These are phyloP conservation scores for Sisymbrium altissimum DNA, from an alignment of 345 rosid species.

Conservation along the genomic window DNA sequence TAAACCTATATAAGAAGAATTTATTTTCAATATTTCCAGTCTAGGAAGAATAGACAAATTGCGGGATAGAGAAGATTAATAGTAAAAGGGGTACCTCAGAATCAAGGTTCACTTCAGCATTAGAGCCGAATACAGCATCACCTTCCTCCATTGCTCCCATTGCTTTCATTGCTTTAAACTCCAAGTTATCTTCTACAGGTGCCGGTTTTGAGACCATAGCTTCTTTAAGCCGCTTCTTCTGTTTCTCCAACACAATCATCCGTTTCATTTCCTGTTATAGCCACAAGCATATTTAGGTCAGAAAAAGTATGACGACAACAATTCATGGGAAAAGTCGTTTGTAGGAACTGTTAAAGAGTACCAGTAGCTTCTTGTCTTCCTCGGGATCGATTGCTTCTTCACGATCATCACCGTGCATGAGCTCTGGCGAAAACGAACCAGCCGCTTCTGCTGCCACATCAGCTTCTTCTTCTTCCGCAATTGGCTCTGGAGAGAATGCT, in stretches of 20 bases:
- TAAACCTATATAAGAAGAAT: constrained; percentile 51
- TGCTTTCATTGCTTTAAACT: constrained; percentile 83
- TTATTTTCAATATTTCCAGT: not conserved
- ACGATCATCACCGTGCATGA: constrained; percentile 73
- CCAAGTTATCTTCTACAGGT: constrained; percentile 74
- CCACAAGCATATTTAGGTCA: constrained; percentile 8
- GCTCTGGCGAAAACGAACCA: constrained; percentile 90
- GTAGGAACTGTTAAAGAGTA: constrained; percentile 24
- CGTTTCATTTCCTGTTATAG: constrained; percentile 67
- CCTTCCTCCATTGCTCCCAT: constrained; percentile 99
- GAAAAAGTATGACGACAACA: not conserved
- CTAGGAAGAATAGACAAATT: not conserved
- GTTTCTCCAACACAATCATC: constrained; percentile 60
- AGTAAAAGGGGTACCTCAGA: constrained; percentile 48
- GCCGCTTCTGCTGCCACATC: constrained; percentile 60
- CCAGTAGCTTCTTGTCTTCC: constrained; percentile 82
- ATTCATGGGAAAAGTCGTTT: not conserved
- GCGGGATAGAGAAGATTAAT: not conserved
- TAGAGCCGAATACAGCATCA: constrained; percentile 87
- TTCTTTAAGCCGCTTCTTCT: constrained; percentile 68
- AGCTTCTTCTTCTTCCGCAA: constrained; percentile 47
- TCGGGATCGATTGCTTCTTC: constrained; percentile 96
- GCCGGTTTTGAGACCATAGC: constrained; percentile 67
- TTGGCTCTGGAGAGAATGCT: constrained; percentile 61
- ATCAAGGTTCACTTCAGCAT: constrained; percentile 89